phyloP scores from a whole-genome alignment of 768 basidiomycete genomes.

The Austroboletus festivus region DNA sequence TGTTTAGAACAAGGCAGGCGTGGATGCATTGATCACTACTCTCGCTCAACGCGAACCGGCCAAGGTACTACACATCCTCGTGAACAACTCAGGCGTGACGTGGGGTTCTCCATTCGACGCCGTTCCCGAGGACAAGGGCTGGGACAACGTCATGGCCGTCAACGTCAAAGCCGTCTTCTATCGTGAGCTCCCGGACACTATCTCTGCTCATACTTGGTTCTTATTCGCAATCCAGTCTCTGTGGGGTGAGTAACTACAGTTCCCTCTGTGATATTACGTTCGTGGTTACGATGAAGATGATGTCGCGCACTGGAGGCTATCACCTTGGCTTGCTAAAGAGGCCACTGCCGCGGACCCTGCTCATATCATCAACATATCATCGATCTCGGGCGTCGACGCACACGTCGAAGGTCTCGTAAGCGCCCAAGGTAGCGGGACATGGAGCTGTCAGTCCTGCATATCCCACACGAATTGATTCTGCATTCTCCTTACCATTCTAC shows the following conservation, averaged over 20 bases:
- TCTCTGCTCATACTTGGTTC: background rate
- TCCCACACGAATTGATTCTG: background rate
- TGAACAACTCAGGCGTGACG: conserved; percentile 79
- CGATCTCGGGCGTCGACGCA: conserved; percentile 57
- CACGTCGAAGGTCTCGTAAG: conserved; percentile 48
- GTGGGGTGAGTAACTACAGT: conserved; percentile 31
- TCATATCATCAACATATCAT: conserved; percentile 82
- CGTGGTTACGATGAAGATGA: background rate
- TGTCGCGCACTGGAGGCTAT: conserved; percentile 11
- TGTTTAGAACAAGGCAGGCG: conserved; percentile 71
- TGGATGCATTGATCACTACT: conserved; percentile 64
- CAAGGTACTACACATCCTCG: conserved; percentile 71
- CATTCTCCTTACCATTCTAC: background rate
- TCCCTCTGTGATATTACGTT: background rate
- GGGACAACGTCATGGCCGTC: conserved; percentile 79
- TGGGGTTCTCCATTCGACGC: conserved; percentile 73
- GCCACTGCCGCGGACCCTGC: conserved; percentile 62
- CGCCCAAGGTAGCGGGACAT: conserved; percentile 58
- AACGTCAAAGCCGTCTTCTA: conserved; percentile 88
- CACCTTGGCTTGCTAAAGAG: conserved; percentile 62
- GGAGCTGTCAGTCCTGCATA: conserved; percentile 65
- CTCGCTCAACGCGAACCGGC: conserved; percentile 61
- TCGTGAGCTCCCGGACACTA: conserved; percentile 40
- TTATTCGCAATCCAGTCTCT: conserved; percentile 36
- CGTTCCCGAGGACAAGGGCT: conserved; percentile 78